Conservation (phyloP, 306 rosid species). For the Bauhinia variegata region DNA sequence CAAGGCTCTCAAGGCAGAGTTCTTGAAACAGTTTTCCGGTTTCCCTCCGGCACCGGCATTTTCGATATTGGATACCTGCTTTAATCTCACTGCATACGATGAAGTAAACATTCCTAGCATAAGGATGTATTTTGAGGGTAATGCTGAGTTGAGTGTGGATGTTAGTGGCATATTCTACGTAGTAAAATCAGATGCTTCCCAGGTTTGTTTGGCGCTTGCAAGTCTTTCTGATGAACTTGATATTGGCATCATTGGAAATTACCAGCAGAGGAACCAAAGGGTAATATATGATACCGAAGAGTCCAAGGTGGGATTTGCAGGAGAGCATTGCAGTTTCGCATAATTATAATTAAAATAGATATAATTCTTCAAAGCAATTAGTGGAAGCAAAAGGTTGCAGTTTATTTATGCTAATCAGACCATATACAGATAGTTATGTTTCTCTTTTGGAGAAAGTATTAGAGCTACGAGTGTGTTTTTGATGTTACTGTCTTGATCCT, state of each 20-base stretch:
- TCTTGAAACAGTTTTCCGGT: constrained; percentile 69
- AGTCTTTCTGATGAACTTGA: constrained; percentile 61
- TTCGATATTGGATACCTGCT: constrained; percentile 80
- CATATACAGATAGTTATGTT: no score
- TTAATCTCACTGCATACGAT: constrained; percentile 59
- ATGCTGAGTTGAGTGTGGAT: constrained; percentile 67
- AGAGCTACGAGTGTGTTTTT: no score
- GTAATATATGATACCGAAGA: constrained; percentile 70
- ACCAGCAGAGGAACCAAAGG: constrained; percentile 91
- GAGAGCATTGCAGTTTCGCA: constrained; percentile 67
- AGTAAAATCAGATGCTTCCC: constrained; percentile 67
- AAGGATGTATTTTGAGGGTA: constrained; percentile 61
- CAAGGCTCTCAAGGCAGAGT: constrained; percentile 66
- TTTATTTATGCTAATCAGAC: no score
- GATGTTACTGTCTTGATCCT: no score
- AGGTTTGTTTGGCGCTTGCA: constrained; percentile 78
- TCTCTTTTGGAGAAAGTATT: no score
- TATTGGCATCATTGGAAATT: constrained; percentile 69
- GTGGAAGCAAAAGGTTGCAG: no score
- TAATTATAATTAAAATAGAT: constrained; percentile 40
- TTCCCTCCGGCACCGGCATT: constrained; percentile 59
- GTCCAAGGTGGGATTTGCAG: constrained; percentile 79
- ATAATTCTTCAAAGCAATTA: no score
- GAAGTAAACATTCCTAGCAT: constrained; percentile 63
- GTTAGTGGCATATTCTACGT: constrained; percentile 56